Evolutionary conservation across 768 basidiomycete species (phyloP).

Genomic region (Leccinellum luteum): DNA sequence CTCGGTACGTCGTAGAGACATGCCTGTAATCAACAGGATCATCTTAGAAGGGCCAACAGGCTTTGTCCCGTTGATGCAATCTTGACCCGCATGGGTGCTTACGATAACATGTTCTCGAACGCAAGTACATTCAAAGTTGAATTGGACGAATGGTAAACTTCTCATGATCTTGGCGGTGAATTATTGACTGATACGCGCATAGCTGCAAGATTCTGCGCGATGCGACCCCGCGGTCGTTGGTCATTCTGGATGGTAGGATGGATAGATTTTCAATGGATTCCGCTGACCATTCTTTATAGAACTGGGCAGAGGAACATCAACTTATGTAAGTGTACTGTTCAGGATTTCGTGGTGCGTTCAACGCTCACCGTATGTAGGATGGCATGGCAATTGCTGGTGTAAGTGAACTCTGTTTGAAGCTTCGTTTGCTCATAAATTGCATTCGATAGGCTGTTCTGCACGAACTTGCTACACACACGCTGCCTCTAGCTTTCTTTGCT

Average conservation of each 20-base stretch:
- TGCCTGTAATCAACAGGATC: not conserved
- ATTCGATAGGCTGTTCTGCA: constrained; percentile 78
- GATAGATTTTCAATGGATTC: not conserved
- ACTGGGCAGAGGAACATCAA: constrained; percentile 93
- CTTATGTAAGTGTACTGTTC: constrained; percentile 55
- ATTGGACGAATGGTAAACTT: constrained; percentile 85
- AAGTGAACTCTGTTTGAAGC: constrained; percentile 20
- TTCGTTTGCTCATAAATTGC: constrained; percentile 4
- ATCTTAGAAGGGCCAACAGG: constrained; percentile 37
- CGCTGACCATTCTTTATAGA: constrained; percentile 46
- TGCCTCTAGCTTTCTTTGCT: constrained; percentile 93
- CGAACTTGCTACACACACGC: constrained; percentile 87
- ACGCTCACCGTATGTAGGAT: constrained; percentile 50
- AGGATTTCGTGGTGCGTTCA: constrained; percentile 10
- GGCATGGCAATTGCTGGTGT: constrained; percentile 98
- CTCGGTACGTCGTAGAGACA: constrained; percentile 48
- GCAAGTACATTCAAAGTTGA: constrained; percentile 98
- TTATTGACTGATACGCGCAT: not conserved
- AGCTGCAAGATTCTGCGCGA: constrained; percentile 93
- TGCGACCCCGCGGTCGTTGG: constrained; percentile 90
- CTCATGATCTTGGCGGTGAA: not conserved
- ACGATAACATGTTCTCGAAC: constrained; percentile 95
- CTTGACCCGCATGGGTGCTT: constrained; percentile 96
- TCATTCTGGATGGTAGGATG: constrained; percentile 85
- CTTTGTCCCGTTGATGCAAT: constrained; percentile 90